A percentile compares a stretch with the other conserved stretches of the same genome.
phyloP scores from a whole-genome alignment of 805 yeast species.

The Pichia ethanolica region DNA sequence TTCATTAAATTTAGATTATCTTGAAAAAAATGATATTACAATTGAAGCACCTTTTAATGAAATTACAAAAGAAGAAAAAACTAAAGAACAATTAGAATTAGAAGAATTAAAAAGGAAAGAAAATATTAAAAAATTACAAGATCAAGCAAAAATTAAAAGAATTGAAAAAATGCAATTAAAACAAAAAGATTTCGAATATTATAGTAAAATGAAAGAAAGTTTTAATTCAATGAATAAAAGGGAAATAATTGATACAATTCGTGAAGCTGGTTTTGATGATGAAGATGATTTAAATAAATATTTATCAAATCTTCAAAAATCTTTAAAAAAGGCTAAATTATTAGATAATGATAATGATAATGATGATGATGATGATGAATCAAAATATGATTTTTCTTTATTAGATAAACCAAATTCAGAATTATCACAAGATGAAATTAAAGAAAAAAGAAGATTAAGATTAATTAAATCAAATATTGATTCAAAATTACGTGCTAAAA shows the following conservation, averaged over 20 bases:
- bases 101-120: slow-evolving; percentile 78
- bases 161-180: slow-evolving; percentile 72
- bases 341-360: slow-evolving; percentile 41
- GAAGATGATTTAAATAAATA: slow-evolving; percentile 65
- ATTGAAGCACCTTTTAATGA: slow-evolving; percentile 77
- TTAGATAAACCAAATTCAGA: slow-evolving; percentile 81
- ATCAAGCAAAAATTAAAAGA: slow-evolving; percentile 82
- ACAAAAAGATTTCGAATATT: slow-evolving; percentile 73
- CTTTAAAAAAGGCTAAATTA: slow-evolving; percentile 56
- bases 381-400: slow-evolving; percentile 59
- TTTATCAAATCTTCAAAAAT: slow-evolving; percentile 52
- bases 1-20: slow-evolving; percentile 50
- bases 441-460: slow-evolving; percentile 80
- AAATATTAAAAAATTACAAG: slow-evolving; percentile 83
- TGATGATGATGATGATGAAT: slow-evolving; percentile 30
- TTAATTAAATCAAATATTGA: slow-evolving; percentile 81
- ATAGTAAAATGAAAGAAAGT: slow-evolving; percentile 47
- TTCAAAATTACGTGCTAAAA: slow-evolving; percentile 76
- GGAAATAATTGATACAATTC: slow-evolving; percentile 47
- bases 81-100: slow-evolving; percentile 71
- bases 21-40: slow-evolving; percentile 66
- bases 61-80: slow-evolving; percentile 58
- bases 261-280: slow-evolving; percentile 72
- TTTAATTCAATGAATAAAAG: slow-evolving; percentile 44
- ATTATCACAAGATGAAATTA: slow-evolving; percentile 67